phyloP scores from a whole-genome alignment of 179 eudicot genomes.

The Vitellaria paradoxa region DNA sequence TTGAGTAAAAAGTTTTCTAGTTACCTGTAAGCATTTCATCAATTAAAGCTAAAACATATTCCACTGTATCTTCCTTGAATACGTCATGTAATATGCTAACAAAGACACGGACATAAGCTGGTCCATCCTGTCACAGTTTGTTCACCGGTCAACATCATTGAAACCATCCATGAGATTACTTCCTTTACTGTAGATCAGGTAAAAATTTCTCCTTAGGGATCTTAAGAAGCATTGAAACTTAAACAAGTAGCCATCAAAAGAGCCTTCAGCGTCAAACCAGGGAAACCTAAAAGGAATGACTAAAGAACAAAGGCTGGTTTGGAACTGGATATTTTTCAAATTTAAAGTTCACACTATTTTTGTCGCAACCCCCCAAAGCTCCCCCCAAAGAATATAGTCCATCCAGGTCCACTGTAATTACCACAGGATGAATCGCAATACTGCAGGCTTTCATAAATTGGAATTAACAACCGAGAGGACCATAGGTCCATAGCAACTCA shows the following conservation, averaged over 20 bases:
- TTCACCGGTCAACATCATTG: conserved; percentile 13
- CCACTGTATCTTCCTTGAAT: conserved; percentile 92
- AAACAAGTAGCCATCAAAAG: conserved; percentile 8
- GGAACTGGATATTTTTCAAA: not conserved
- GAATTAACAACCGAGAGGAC: not conserved
- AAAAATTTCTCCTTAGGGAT: not conserved
- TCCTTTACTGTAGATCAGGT: conserved; percentile 1
- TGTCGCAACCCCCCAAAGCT: not conserved
- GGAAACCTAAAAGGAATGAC: no score
- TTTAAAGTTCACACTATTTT: not conserved
- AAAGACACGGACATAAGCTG: conserved; percentile 76
- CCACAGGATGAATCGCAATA: not conserved
- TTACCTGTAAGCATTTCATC: conserved; percentile 93
- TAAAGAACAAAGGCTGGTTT: not conserved
- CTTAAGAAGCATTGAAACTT: not conserved
- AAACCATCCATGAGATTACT: conserved; percentile 1
- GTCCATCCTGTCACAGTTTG: conserved; percentile 78
- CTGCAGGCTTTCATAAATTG: not conserved
- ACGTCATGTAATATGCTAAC: conserved; percentile 85
- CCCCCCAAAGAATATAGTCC: not conserved
- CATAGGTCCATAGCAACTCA: not conserved
- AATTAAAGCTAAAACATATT: conserved; percentile 86
- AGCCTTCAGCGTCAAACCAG: not conserved
- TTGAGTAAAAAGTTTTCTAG: conserved; percentile 13
- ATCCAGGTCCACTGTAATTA: not conserved